Evolutionary conservation across 345 rosid genomes (phyloP).

Genomic region (Hibiscus mutabilis): DNA sequence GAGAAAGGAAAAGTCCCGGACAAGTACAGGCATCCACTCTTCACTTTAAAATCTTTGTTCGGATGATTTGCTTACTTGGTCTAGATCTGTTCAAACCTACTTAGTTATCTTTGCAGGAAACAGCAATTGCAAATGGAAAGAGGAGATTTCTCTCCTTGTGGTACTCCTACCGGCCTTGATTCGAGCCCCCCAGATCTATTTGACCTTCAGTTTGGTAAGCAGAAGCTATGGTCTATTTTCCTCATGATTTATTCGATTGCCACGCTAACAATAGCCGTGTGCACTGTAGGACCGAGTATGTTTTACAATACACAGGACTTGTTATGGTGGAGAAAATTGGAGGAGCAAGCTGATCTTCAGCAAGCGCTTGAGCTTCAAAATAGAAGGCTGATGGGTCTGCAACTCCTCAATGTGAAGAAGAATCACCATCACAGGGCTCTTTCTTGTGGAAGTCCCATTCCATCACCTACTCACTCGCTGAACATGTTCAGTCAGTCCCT

Average conservation of each 20-base stretch:
- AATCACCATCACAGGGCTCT: constrained; percentile 68
- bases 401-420: constrained; percentile 75
- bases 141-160: constrained; percentile 58
- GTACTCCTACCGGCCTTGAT: constrained; percentile 67
- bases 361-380: constrained; percentile 75
- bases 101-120: constrained; percentile 19
- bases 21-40: constrained; percentile 55
- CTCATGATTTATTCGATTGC: background rate
- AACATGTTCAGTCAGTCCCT: constrained; percentile 46
- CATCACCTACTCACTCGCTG: constrained; percentile 44
- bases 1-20: constrained; percentile 94
- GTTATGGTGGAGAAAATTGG: constrained; percentile 68
- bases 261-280: background rate
- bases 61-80: background rate
- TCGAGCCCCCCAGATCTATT: constrained; percentile 47
- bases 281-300: constrained; percentile 49
- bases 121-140: constrained; percentile 49
- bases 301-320: constrained; percentile 57
- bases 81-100: background rate
- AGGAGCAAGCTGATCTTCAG: constrained; percentile 68
- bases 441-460: constrained; percentile 54
- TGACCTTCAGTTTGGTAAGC: constrained; percentile 46
- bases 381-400: constrained; percentile 70
- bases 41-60: background rate
- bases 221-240: background rate